A percentile compares a stretch with the other conserved stretches of the same genome.
These are phyloP conservation scores for Holtermanniella nyarrowii DNA, from an alignment of 768 basidiomycete species.

Conservation along the genomic window DNA sequence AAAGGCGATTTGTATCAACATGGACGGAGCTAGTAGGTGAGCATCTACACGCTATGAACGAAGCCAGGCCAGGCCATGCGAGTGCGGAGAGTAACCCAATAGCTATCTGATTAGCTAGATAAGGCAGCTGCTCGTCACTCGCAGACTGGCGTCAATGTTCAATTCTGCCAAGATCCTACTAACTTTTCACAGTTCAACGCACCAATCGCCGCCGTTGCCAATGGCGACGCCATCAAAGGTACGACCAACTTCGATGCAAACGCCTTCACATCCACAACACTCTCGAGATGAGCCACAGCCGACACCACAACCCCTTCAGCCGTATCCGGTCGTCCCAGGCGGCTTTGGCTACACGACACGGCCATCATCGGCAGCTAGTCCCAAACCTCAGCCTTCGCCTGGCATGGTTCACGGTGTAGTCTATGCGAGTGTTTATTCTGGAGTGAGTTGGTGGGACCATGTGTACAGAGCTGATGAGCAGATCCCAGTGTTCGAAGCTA, in stretches of 20 bases:
- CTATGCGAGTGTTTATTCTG: conserved; percentile 40
- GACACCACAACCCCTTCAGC: conserved; percentile 9
- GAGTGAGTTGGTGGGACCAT: conserved; percentile 32
- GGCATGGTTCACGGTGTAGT: conserved; percentile 17
- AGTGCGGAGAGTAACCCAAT: no score
- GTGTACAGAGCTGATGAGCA: conserved; percentile 4
- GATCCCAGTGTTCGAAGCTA: conserved; percentile 85
- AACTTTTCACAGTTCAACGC: no score
- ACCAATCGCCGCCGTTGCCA: not conserved
- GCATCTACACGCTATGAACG: no score
- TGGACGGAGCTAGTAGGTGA: no score
- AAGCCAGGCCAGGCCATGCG: no score
- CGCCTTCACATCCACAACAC: not conserved
- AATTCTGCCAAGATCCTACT: no score
- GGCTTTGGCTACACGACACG: not conserved
- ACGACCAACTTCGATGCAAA: not conserved
- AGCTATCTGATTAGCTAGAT: no score
- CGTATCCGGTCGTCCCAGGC: conserved; percentile 2
- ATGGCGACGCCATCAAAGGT: not conserved
- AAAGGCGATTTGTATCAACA: no score
- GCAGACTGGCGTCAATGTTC: no score
- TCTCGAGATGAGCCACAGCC: not conserved
- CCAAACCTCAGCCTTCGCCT: no score
- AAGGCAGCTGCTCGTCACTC: no score
- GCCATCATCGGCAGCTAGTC: conserved; percentile 15